Base-by-base conservation (phyloP, 2,329 filamentous ascomycete species). In the Neofusicoccum sp. region DNA sequence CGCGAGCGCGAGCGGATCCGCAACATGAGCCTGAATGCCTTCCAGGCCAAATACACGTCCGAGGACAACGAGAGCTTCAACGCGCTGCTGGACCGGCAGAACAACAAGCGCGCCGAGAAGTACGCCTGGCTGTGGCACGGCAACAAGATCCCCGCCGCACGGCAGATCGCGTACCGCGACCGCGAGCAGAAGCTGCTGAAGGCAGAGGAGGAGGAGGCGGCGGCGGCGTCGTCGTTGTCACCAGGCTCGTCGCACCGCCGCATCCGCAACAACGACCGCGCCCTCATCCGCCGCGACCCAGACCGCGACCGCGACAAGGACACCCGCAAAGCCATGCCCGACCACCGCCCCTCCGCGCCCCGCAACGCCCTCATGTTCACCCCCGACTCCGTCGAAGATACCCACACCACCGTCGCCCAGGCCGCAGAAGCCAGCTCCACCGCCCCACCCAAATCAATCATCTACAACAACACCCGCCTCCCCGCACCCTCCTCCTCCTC, bases 1-100 rank as follows among this genome's bases (percentile, higher is more conserved):
- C 86, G 88, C 43, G 57, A 60, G 44, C 38, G 31, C 38, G 44
- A 49, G 4, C 30, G 44, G 20, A 51, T 59, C 30, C 40, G 48
- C 44, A 88, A 88, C 67, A 86, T 98, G 80, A 92, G 89, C 62
- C 82, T 99, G 1, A 86, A 88, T 58, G 85, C 88, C 1, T 99
- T 97, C 69, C 95, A 99, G 71, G 84, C 89, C 3, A 93, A 90
- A 66, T 98, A 97, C 76, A 99, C 93, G 1, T 96, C 91, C 70
- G 95, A 99, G 75, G 95, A 99, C 73, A 98, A 98, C 71, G 95
- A 97, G 72, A 96, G 90, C 67, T 98, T 99, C 78, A 96, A 96
- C 75, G 89, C 88, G 67, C 81, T 99, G 1, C 80, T 98, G 30
- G 95, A 99, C 76, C 90, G 88, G 69, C 91, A 97, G 70, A 99